Conservation (phyloP, 805 yeast genomes). For the Barnettozyma wickerhamii region DNA sequence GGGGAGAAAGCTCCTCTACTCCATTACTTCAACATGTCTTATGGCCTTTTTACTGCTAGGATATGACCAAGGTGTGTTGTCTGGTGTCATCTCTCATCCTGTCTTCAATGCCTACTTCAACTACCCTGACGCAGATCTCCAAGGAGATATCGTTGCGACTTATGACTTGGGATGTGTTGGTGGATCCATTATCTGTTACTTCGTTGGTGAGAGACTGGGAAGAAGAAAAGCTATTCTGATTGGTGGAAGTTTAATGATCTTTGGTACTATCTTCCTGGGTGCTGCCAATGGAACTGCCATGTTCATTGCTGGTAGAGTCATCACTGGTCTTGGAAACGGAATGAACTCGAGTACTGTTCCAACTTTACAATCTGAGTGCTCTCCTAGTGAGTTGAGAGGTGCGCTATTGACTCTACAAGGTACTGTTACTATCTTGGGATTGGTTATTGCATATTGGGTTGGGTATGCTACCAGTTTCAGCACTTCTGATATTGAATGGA, state of each 20-base stretch:
- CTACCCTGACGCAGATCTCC: slow-evolving; percentile 30
- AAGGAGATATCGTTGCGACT: slow-evolving; percentile 68
- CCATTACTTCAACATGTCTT: slow-evolving; percentile 18
- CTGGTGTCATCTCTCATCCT: slow-evolving; percentile 54
- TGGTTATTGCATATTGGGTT: slow-evolving; percentile 64
- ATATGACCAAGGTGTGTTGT: slow-evolving; percentile 78
- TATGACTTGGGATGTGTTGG: slow-evolving; percentile 73
- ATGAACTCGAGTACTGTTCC: slow-evolving; percentile 75
- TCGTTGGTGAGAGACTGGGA: slow-evolving; percentile 58
- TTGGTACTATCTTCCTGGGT: slow-evolving; percentile 62
- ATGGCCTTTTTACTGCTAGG: slow-evolving; percentile 68
- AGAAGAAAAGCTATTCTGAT: slow-evolving; percentile 57
- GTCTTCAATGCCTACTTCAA: slow-evolving; percentile 41
- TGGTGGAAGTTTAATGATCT: slow-evolving; percentile 52
- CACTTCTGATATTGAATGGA: slow-evolving; percentile 44
- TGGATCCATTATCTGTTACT: slow-evolving; percentile 63
- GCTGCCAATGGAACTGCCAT: slow-evolving; percentile 48
- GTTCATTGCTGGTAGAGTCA: slow-evolving; percentile 66
- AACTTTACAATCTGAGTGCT: slow-evolving; percentile 69
- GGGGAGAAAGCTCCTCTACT: slow-evolving; percentile 24
- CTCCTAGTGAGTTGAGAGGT: slow-evolving; percentile 40
- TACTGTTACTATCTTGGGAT: slow-evolving; percentile 59
- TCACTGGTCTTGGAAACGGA: slow-evolving; percentile 76
- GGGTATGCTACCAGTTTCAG: slow-evolving; percentile 60
- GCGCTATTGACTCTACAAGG: slow-evolving; percentile 39